phyloP scores from a whole-genome alignment of 2,329 filamentous ascomycete genomes.

The Leptographium galeiforme region DNA sequence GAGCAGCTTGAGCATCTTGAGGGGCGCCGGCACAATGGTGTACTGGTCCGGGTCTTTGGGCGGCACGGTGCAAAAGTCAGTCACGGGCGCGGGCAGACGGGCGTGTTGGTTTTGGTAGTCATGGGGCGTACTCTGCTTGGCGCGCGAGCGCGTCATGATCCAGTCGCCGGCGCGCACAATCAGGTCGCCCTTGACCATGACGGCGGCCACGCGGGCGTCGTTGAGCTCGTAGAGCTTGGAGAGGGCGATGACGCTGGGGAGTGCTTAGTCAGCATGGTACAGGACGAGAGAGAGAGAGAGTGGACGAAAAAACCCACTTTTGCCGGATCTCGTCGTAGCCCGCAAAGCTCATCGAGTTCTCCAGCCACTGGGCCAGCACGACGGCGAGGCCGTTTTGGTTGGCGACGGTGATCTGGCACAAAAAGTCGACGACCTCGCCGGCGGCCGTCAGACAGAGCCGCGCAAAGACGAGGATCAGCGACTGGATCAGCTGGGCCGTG shows the following conservation, averaged over 20 bases:
- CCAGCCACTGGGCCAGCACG: conserved; percentile 88
- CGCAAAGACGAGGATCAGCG: conserved; percentile 87
- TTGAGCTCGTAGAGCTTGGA: conserved; percentile 83
- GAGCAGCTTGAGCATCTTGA: conserved; percentile 94
- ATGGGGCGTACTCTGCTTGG: conserved; percentile 58
- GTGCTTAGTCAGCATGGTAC: too few species aligned
- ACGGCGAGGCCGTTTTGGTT: conserved; percentile 74
- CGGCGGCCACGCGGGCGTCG: conserved; percentile 64
- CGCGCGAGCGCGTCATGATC: conserved; percentile 89
- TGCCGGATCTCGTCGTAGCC: conserved; percentile 95
- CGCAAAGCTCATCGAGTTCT: conserved; percentile 94
- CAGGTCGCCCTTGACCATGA: conserved; percentile 82
- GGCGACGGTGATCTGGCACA: conserved; percentile 70
- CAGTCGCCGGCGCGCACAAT: conserved; percentile 66
- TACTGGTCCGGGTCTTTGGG: conserved; percentile 68
- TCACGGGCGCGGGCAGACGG: conserved; percentile 9
- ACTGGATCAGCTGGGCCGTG: conserved; percentile 85
- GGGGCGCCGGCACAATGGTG: conserved; percentile 70
- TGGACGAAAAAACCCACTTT: conserved; percentile 64
- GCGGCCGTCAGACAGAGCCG: conserved; percentile 75
- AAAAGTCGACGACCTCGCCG: conserved; percentile 81
- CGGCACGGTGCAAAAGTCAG: conserved; percentile 15
- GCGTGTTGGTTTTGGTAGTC: conserved; percentile 8
- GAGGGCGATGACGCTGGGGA: conserved; percentile 76
- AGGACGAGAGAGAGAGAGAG: too few species aligned